phyloP scores from a whole-genome alignment of 2,329 filamentous ascomycete genomes.

The Alternaria longipes region DNA sequence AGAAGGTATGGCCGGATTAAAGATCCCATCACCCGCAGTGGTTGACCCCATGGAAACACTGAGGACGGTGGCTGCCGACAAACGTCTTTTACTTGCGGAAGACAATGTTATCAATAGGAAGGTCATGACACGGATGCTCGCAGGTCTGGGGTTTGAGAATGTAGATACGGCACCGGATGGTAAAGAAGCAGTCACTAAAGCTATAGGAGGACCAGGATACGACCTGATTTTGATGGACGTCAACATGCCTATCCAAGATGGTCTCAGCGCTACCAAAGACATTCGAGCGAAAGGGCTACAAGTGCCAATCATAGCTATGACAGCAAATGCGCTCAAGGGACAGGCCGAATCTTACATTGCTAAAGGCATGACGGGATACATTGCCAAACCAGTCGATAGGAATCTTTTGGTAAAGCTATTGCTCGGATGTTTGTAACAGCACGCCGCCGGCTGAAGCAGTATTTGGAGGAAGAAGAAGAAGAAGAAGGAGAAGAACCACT shows the following conservation, averaged over 20 bases:
- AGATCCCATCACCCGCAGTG: constrained; percentile 17
- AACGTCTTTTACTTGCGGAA: constrained; percentile 55
- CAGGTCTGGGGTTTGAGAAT: constrained; percentile 45
- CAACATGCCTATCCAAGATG: constrained; percentile 48
- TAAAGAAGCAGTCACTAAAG: constrained; percentile 52
- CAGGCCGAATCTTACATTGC: constrained; percentile 64
- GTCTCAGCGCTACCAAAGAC: constrained; percentile 40
- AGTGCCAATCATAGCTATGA: constrained; percentile 64
- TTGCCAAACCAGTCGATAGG: constrained; percentile 65
- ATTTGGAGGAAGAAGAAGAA: accelerated
- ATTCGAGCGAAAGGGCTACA: constrained; percentile 30
- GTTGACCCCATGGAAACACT: constrained; percentile 33
- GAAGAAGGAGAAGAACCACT: not conserved
- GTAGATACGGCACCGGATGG: constrained; percentile 55
- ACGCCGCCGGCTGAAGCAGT: constrained; percentile 15
- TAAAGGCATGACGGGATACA: constrained; percentile 65
- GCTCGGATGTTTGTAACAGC: constrained; percentile 33
- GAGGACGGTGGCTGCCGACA: constrained; percentile 29
- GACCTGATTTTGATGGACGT: constrained; percentile 49
- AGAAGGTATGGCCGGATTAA: constrained; percentile 19
- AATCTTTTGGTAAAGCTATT: constrained; percentile 58
- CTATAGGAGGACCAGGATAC: constrained; percentile 24
- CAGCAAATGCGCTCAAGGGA: constrained; percentile 65
- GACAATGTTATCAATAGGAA: constrained; percentile 60
- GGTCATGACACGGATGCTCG: constrained; percentile 58